These are phyloP conservation scores for Heliamphora pulchella DNA, from an alignment of 179 eudicot species.

Conservation along the genomic window DNA sequence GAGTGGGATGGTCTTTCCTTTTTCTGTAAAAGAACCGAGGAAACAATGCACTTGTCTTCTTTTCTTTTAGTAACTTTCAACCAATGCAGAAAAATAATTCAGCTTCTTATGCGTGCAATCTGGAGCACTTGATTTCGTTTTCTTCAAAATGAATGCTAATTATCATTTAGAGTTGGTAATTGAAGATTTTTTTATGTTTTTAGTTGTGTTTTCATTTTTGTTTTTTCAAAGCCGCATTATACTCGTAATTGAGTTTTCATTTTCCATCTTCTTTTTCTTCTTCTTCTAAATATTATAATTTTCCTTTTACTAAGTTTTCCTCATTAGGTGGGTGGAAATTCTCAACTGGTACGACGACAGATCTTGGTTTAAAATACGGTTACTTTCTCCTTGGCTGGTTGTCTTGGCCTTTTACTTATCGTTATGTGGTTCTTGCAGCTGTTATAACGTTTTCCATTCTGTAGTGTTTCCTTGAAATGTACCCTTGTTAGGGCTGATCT, in stretches of 20 bases:
- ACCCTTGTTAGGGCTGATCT: neutral
- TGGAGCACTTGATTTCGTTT: neutral
- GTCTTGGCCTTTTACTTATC: neutral
- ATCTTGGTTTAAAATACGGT: neutral
- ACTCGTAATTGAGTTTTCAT: too few species aligned
- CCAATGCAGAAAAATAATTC: too few species aligned
- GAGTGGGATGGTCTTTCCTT: neutral
- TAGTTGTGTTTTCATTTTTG: neutral
- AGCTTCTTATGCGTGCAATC: neutral
- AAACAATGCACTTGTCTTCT: neutral
- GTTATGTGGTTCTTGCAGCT: slow-evolving; percentile 7
- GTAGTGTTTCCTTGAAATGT: neutral
- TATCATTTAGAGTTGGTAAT: neutral
- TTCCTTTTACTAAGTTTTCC: neutral
- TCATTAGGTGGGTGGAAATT: neutral
- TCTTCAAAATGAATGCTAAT: neutral
- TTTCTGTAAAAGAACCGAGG: neutral
- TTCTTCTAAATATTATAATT: neutral
- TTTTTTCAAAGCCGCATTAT: too few species aligned
- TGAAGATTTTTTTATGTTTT: neutral
- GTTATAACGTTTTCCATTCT: neutral
- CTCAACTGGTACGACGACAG: neutral
- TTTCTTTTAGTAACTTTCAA: too few species aligned
- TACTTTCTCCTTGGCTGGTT: neutral
- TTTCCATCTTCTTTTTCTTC: neutral